Evolutionary conservation across 1,284 basidiomycete genomes (phyloP).

Genomic region (Ustilago lituana): DNA sequence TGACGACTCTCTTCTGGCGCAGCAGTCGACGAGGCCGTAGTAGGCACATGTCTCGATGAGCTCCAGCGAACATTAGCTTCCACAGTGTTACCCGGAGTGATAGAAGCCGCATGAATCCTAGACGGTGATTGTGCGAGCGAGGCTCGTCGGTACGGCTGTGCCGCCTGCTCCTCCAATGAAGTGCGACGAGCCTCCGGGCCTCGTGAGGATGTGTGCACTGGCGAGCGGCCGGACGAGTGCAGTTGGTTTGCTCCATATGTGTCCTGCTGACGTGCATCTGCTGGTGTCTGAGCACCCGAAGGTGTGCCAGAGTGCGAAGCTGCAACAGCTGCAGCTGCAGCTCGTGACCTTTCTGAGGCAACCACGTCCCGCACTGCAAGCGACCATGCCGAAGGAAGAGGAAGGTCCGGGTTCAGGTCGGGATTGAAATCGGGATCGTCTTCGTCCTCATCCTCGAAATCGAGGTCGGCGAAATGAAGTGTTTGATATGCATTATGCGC

Average conservation of each 20-base stretch:
- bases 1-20: neutral
- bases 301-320: slow-evolving; percentile 37
- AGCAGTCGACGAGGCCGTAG: neutral
- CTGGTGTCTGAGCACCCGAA: slow-evolving; percentile 31
- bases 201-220: neutral
- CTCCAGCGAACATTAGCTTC: no score
- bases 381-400: slow-evolving; percentile 53
- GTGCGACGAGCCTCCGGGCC: slow-evolving; percentile 6
- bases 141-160: neutral
- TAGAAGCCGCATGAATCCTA: no score
- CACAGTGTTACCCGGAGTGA: no score
- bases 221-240: neutral
- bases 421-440: slow-evolving; percentile 59
- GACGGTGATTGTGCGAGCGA: slow-evolving; percentile 3
- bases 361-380: slow-evolving; percentile 54
- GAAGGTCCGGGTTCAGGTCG: slow-evolving; percentile 46
- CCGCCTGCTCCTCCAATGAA: slow-evolving; percentile 1
- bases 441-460: slow-evolving; percentile 56
- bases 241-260: neutral
- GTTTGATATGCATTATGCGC: slow-evolving; percentile 6
- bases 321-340: slow-evolving; percentile 30
- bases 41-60: no score
- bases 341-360: slow-evolving; percentile 38
- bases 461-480: slow-evolving; percentile 49
- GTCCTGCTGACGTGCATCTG: slow-evolving; percentile 7